Evolutionary conservation across 352 stramenopile species (phyloP).

Genomic region (Phytophthora sojae): DNA sequence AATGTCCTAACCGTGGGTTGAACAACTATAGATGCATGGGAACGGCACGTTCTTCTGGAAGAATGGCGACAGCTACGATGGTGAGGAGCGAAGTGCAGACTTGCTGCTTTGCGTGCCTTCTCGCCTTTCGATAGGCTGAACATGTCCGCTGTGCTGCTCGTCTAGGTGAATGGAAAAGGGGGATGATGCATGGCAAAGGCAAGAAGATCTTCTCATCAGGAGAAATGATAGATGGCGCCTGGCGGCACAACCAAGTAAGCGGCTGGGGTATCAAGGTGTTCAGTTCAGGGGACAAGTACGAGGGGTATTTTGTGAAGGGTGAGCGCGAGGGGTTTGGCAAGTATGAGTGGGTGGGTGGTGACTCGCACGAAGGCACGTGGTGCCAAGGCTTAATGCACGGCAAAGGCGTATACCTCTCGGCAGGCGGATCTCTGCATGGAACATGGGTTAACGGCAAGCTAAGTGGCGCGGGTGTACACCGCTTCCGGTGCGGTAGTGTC

Average conservation of each 20-base stretch:
- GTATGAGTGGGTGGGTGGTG: conserved; percentile 79
- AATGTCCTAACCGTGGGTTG: conserved; percentile 5
- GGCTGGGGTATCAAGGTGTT: conserved; percentile 75
- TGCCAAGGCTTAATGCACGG: conserved; percentile 67
- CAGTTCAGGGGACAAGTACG: conserved; percentile 70
- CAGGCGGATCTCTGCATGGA: conserved; percentile 49
- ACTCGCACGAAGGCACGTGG: conserved; percentile 73
- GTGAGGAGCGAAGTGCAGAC: conserved; percentile 37
- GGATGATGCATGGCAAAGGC: conserved; percentile 78
- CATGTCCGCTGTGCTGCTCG: conserved; percentile 15
- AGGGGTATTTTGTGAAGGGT: conserved; percentile 66
- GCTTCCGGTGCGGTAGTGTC: conserved; percentile 61
- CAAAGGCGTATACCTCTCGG: conserved; percentile 56
- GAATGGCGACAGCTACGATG: conserved; percentile 83
- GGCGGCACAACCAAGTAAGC: conserved; percentile 68
- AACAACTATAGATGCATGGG: conserved; percentile 68
- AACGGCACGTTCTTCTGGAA: conserved; percentile 74
- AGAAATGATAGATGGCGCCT: conserved; percentile 70
- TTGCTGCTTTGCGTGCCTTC: neutral
- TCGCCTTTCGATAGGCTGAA: conserved; percentile 17
- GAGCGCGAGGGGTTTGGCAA: conserved; percentile 72
- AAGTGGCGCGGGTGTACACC: conserved; percentile 54
- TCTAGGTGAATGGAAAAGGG: conserved; percentile 80
- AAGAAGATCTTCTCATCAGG: conserved; percentile 72
- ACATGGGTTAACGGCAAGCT: conserved; percentile 58